Percentiles rank a stretch among this genome's conserved stretches.
Conservation (phyloP, 371 early-diverging fungal species). For the Blastocladiella emersonii region DNA sequence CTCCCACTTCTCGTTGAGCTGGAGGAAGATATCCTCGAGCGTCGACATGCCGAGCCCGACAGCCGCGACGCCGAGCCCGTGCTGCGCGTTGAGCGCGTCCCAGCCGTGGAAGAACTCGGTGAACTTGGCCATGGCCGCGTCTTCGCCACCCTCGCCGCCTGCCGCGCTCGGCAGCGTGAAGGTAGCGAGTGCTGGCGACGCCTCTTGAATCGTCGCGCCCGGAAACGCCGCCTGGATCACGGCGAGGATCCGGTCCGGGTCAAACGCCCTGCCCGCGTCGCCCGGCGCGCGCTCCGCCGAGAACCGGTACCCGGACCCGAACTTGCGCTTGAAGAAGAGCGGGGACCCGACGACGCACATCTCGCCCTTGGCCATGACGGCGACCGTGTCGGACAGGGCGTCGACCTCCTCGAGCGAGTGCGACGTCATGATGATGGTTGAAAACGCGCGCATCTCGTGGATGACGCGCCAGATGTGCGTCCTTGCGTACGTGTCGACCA, state of each 20-base stretch:
- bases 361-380: conserved; percentile 45
- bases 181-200: conserved; percentile 15
- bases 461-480: conserved; percentile 51
- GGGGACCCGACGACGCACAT: conserved; percentile 29
- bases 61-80: conserved; percentile 17
- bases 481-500: conserved; percentile 52
- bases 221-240: conserved; percentile 18
- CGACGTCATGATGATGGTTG: conserved; percentile 49
- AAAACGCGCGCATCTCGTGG: conserved; percentile 32
- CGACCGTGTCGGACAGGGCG: conserved; percentile 45
- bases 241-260: conserved; percentile 11
- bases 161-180: conserved; percentile 11
- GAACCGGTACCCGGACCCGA: conserved; percentile 25
- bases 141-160: not conserved
- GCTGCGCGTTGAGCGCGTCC: conserved; percentile 16
- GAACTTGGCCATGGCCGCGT: conserved; percentile 6
- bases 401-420: conserved; percentile 61
- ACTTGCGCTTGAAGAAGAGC: conserved; percentile 24
- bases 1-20: conserved; percentile 20
- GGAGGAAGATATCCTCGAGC: conserved; percentile 9
- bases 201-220: conserved; percentile 14
- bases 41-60: conserved; percentile 30
- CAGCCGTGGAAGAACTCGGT: conserved; percentile 17
- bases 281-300: conserved; percentile 17
- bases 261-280: conserved; percentile 17